Evolutionary conservation across 2,329 filamentous ascomycete genomes (phyloP), one percentile per base, ranked within the genome.

Genomic region (Onygena corvina): DNA sequence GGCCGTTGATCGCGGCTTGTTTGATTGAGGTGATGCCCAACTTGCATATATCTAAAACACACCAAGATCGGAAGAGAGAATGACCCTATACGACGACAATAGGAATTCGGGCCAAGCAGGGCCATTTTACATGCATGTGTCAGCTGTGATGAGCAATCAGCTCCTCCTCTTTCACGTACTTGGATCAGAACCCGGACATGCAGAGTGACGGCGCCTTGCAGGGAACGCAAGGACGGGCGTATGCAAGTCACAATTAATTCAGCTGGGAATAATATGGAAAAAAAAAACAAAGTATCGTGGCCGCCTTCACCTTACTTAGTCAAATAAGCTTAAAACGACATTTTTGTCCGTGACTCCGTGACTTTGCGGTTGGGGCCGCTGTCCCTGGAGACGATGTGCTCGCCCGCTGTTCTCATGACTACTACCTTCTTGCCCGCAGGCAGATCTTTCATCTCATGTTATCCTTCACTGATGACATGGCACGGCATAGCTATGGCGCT

Each of bases 241-340:
- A 35, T 42, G 36, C 36, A 42, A 42, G 36, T 42, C 36, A 42
- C 36, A 25, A 42, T 42, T 42, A 42, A 42, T 42, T 23, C 21
- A 42, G 7, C 36, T 42, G 36, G 18, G 21, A 21, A 40, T 21
- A 20, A 9, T 21, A 40, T 21, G 35, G 25, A 40, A 11, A 40
- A 21, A 20, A 23, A 25, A n/a, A 25, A 42, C 20, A 42, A 42
- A 42, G 12, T 23, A 42, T 23, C 35, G 20, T 25, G 36, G 4
- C 36, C 21, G 20, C 12, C 25, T 42, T 11, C 14, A 21, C 36
- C n/a, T 25, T n/a, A 21, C 21, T 42, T 20, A 42, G 36, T 23
- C 20, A 42, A 42, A 42, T 42, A 42, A 42, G 36, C 36, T 42
- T 42, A 42, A 42, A 42, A 42, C 25, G 36, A 42, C 36, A 42